phyloP scores from a whole-genome alignment of 2,329 filamentous ascomycete genomes.

The Fusarium keratoplasticum region DNA sequence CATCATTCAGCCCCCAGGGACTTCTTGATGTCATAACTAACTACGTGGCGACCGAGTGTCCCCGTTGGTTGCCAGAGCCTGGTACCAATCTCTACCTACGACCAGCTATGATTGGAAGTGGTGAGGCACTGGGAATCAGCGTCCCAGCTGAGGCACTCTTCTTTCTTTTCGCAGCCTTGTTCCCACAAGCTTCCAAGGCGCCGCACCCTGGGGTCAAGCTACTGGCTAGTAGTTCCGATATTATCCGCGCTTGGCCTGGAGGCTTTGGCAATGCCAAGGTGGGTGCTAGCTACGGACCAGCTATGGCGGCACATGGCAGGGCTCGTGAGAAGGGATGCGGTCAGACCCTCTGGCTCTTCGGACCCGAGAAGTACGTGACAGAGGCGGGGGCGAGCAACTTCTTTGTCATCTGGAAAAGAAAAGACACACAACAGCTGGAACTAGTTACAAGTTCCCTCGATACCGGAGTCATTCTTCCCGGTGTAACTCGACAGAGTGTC shows the following conservation, averaged over 20 bases:
- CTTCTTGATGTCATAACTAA: neutral
- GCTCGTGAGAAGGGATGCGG: neutral
- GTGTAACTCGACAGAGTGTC: neutral
- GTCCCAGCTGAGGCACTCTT: neutral
- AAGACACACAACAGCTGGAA: neutral
- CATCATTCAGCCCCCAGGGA: neutral
- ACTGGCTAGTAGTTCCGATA: neutral
- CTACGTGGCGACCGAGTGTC: neutral
- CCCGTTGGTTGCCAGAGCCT: neutral
- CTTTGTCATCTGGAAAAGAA: neutral
- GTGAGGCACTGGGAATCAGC: neutral
- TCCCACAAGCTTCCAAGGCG: neutral
- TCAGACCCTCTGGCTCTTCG: neutral
- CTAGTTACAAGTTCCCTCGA: neutral
- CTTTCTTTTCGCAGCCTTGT: neutral
- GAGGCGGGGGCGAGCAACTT: neutral
- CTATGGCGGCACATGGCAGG: neutral
- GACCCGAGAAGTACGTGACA: neutral
- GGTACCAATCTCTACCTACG: neutral
- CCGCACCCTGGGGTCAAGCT: neutral
- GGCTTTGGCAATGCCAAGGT: neutral
- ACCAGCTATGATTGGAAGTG: neutral
- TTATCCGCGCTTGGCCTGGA: neutral
- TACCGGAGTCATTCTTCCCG: neutral
- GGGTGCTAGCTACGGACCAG: neutral